Evolutionary conservation across 2,329 filamentous ascomycete genomes (phyloP).

Genomic region (Fusarium duplospermum): DNA sequence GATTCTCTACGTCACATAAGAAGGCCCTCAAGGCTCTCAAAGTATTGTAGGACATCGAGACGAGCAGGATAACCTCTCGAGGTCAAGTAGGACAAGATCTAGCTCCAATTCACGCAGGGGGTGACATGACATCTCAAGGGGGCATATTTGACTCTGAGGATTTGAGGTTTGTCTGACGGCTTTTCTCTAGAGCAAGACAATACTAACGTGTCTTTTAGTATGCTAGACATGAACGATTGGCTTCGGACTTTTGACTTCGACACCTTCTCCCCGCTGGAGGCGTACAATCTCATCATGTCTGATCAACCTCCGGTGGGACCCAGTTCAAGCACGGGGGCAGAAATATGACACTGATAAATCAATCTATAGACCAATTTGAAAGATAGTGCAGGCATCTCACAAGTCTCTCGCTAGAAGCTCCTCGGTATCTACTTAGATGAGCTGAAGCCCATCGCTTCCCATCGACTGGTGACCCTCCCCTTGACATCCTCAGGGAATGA

Average conservation of each 20-base stretch:
- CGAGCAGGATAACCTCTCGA: neutral
- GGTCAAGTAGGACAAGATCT: neutral
- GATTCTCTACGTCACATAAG: conserved; percentile 27
- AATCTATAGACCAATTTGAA: neutral
- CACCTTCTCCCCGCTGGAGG: conserved; percentile 19
- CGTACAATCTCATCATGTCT: conserved; percentile 34
- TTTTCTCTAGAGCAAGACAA: no score
- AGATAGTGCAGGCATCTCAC: neutral
- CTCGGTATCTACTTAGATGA: neutral
- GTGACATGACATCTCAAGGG: neutral
- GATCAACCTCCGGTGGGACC: conserved; percentile 14
- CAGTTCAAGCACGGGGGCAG: neutral
- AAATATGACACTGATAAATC: neutral
- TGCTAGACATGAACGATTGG: conserved; percentile 24
- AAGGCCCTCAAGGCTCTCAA: conserved; percentile 28
- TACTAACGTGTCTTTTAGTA: neutral
- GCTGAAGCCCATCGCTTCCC: conserved; percentile 49
- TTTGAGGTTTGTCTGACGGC: neutral
- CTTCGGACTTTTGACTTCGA: conserved; percentile 30
- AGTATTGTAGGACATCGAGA: conserved; percentile 9
- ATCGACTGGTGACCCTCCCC: conserved; percentile 46
- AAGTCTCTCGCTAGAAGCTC: neutral
- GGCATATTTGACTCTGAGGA: neutral
- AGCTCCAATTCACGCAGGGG: neutral
- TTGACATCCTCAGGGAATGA: conserved; percentile 55